These are phyloP conservation scores for Exophiala mesophila DNA, from an alignment of 2,329 filamentous ascomycete genomes.

Conservation along the genomic window DNA sequence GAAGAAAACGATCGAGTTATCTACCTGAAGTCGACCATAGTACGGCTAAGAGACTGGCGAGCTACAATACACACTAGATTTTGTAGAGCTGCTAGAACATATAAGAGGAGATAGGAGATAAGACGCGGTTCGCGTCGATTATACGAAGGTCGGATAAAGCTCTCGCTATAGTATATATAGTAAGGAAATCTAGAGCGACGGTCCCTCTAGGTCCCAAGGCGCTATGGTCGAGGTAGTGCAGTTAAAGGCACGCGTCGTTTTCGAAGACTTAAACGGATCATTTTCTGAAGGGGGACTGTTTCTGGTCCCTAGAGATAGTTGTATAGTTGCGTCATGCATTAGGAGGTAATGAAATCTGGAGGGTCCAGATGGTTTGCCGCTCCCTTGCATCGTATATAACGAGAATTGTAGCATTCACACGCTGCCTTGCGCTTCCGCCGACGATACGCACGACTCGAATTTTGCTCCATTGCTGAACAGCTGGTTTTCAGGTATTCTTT, in stretches of 20 bases:
- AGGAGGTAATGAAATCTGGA: no score
- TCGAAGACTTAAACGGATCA: slow-evolving; percentile 3
- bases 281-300: slow-evolving; percentile 8
- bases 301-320: slow-evolving; percentile 5
- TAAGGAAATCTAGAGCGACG: slow-evolving; percentile 4
- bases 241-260: slow-evolving; percentile 7
- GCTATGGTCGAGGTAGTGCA: slow-evolving; percentile 7
- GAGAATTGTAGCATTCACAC: no score
- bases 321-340: neutral
- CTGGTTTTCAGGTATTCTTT: no score
- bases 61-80: no score
- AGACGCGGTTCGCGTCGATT: slow-evolving; percentile 7
- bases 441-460: no score
- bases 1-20: no score
- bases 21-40: no score
- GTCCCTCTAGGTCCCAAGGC: slow-evolving; percentile 6
- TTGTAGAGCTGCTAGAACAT: neutral
- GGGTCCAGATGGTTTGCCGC: no score
- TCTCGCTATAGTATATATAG: slow-evolving; percentile 4
- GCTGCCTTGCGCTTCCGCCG: no score
- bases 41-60: no score
- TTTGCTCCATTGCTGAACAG: no score
- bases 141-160: slow-evolving; percentile 6
- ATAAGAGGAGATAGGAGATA: slow-evolving; percentile 6
- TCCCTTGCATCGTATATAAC: no score